Percentiles rank a stretch among this genome's conserved stretches.
These are phyloP conservation scores for Pharus latifolius DNA, from an alignment of 176 grass and related monocot genomes.

Conservation along the genomic window DNA sequence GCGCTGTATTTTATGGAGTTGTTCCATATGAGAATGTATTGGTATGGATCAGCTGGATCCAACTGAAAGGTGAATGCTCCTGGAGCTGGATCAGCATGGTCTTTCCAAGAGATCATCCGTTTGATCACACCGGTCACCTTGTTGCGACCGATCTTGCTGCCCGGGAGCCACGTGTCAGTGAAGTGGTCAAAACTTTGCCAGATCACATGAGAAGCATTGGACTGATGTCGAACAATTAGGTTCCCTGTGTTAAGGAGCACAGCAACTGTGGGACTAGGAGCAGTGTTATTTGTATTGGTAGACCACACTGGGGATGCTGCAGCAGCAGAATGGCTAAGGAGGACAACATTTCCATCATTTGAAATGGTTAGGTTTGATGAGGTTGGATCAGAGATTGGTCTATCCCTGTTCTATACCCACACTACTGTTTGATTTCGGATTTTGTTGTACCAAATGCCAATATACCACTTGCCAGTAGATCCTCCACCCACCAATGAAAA, in stretches of 20 bases:
- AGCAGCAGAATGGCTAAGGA: neutral
- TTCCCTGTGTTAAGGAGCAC: constrained; percentile 22
- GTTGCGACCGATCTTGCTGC: constrained; percentile 20
- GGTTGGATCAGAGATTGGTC: constrained; percentile 17
- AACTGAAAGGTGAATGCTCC: constrained; percentile 27
- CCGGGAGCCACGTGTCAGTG: constrained; percentile 36
- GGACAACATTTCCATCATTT: constrained; percentile 12
- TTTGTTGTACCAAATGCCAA: constrained; percentile 42
- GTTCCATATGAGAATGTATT: constrained; percentile 21
- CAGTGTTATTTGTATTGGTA: neutral
- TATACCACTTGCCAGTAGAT: constrained; percentile 14
- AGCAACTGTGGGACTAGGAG: neutral
- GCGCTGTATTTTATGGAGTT: neutral
- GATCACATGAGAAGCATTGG: neutral
- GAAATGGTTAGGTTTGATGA: constrained; percentile 21
- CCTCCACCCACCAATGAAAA: neutral
- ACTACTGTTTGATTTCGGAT: constrained; percentile 19
- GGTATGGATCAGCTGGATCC: constrained; percentile 12
- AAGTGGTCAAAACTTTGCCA: constrained; percentile 44
- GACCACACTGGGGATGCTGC: constrained; percentile 14
- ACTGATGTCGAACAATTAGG: neutral
- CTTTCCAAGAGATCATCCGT: constrained; percentile 27
- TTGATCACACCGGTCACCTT: constrained; percentile 2
- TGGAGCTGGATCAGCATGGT: constrained; percentile 17
- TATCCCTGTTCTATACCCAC: constrained; percentile 39